phyloP scores from a whole-genome alignment of 345 rosid species.

The Salix exigua region DNA sequence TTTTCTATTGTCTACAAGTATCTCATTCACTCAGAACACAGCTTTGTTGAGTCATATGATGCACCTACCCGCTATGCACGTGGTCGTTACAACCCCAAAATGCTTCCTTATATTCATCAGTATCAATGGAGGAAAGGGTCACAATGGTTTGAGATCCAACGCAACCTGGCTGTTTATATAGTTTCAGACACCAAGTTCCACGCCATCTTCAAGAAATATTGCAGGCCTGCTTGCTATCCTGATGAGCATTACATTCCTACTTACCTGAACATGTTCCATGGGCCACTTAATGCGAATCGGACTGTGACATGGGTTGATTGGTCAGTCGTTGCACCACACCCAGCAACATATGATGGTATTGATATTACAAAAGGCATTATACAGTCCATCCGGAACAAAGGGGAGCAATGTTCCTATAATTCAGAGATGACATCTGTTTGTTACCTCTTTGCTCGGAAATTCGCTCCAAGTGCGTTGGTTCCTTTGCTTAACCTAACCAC shows the following conservation, averaged over 20 bases:
- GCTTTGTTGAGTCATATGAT: slow-evolving; percentile 87
- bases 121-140: slow-evolving; percentile 92
- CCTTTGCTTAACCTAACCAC: slow-evolving; percentile 70
- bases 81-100: slow-evolving; percentile 80
- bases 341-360: slow-evolving; percentile 49
- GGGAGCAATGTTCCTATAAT: slow-evolving; percentile 61
- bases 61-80: slow-evolving; percentile 87
- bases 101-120: slow-evolving; percentile 77
- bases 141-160: slow-evolving; percentile 89
- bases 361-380: slow-evolving; percentile 63
- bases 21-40: slow-evolving; percentile 57
- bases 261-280: slow-evolving; percentile 73
- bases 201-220: slow-evolving; percentile 58
- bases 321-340: slow-evolving; percentile 89
- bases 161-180: slow-evolving; percentile 54
- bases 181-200: slow-evolving; percentile 70
- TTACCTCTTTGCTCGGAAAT: slow-evolving; percentile 88
- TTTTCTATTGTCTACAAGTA: slow-evolving; percentile 75
- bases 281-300: slow-evolving; percentile 61
- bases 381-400: slow-evolving; percentile 56
- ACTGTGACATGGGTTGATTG: slow-evolving; percentile 89
- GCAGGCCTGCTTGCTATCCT: slow-evolving; percentile 89
- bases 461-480: slow-evolving; percentile 63
- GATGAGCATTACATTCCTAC: slow-evolving; percentile 94
- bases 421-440: slow-evolving; percentile 58